Evolutionary conservation across 495 filamentous ascomycete genomes (phyloP).

Genomic region (Lichina pygmaea): DNA sequence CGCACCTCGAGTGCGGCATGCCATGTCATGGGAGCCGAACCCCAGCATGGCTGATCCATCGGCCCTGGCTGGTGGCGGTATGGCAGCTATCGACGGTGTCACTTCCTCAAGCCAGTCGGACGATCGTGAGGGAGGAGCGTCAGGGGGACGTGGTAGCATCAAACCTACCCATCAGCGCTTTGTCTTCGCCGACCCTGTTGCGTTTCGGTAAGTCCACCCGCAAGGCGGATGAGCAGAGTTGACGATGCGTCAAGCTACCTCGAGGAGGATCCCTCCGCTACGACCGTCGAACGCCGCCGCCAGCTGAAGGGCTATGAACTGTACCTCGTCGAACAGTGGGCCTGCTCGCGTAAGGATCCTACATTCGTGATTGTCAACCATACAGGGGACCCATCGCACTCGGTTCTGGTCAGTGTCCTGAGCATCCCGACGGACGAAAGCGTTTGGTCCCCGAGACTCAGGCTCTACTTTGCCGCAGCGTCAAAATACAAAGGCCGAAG

Average conservation of each 20-base stretch:
- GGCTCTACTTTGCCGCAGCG: slow-evolving; percentile 66
- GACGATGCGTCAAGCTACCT: slow-evolving; percentile 31
- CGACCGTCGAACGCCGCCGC: slow-evolving; percentile 40
- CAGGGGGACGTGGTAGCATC: no score
- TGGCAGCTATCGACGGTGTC: no score
- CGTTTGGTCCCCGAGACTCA: slow-evolving; percentile 51
- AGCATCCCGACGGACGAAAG: slow-evolving; percentile 60
- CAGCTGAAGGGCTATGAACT: slow-evolving; percentile 65
- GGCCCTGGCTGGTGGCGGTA: no score
- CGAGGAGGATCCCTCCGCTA: slow-evolving; percentile 59
- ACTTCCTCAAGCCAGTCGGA: no score
- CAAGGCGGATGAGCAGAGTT: not conserved
- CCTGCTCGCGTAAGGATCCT: slow-evolving; percentile 68
- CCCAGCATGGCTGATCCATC: no score
- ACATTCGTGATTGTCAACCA: slow-evolving; percentile 85
- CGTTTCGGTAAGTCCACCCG: slow-evolving; percentile 9
- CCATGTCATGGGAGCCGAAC: no score
- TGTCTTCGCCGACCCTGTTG: slow-evolving; percentile 16
- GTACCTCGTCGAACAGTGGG: slow-evolving; percentile 96
- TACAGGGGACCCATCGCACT: slow-evolving; percentile 63
- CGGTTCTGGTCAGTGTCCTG: slow-evolving; percentile 51
- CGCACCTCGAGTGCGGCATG: no score
- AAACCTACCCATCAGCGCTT: slow-evolving; percentile 11
- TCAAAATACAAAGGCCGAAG: slow-evolving; percentile 54
- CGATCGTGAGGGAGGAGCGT: no score